These are phyloP conservation scores for Rauvolfia tetraphylla DNA, from an alignment of 257 asterid species.

Conservation along the genomic window DNA sequence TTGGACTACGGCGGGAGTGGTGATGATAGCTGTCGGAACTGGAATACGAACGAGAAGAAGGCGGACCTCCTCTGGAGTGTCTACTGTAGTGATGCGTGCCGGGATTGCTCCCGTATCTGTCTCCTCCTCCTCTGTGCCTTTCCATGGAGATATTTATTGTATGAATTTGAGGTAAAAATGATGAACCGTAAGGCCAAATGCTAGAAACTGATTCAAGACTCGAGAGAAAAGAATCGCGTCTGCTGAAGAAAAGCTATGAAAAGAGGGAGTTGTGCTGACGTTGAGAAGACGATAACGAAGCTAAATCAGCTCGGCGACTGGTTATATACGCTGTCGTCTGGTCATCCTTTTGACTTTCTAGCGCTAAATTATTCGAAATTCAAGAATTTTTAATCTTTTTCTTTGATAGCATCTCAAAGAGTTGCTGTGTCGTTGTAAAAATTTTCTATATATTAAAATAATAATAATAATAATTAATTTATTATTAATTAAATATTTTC, in stretches of 20 bases:
- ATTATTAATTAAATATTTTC: too few relatives aligned
- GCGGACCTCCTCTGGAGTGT: conserved; percentile 20
- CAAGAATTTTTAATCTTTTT: too few relatives aligned
- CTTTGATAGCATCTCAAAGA: too few relatives aligned
- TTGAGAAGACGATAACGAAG: background rate
- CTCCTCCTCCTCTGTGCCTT: conserved; percentile 26
- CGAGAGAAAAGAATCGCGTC: background rate
- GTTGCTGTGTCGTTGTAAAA: too few relatives aligned
- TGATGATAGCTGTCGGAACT: background rate
- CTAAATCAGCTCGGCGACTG: too few relatives aligned
- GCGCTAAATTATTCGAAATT: too few relatives aligned
- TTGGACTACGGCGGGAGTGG: conserved; percentile 34
- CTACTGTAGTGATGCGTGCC: conserved; percentile 12
- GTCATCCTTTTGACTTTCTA: background rate
- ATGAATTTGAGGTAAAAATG: background rate
- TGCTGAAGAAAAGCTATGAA: background rate
- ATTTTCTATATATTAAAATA: too few relatives aligned
- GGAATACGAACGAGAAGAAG: conserved; percentile 1
- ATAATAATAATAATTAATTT: too few relatives aligned
- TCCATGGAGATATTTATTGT: conserved; percentile 7
- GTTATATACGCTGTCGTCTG: background rate
- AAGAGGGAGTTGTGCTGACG: background rate
- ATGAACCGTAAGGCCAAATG: background rate
- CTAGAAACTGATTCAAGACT: background rate
- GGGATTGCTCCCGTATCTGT: conserved; percentile 18